phyloP scores from a whole-genome alignment of 805 yeast genomes.

The Ogataea degrootiae region DNA sequence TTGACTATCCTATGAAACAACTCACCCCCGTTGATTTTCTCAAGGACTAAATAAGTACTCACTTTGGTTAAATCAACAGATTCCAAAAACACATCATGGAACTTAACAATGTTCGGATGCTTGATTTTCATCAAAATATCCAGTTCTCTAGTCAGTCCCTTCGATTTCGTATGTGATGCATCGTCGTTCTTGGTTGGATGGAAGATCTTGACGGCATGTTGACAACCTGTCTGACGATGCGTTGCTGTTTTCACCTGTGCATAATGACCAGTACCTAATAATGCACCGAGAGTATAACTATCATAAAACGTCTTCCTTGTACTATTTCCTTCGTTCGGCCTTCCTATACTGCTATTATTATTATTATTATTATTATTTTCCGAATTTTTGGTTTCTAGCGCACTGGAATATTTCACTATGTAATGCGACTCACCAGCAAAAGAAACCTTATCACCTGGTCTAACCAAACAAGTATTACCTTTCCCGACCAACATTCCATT shows the following conservation, averaged over 20 bases:
- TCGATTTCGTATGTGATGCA: conserved; percentile 22
- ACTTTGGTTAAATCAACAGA: conserved; percentile 42
- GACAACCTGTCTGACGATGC: conserved; percentile 50
- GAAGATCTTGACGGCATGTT: conserved; percentile 72
- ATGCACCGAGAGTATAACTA: conserved; percentile 50
- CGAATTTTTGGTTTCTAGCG: not conserved
- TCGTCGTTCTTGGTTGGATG: conserved; percentile 33
- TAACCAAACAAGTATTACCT: conserved; percentile 43
- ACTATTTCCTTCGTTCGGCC: too few species aligned
- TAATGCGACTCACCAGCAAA: conserved; percentile 38
- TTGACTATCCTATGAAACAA: conserved; percentile 65
- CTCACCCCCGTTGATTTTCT: conserved; percentile 72
- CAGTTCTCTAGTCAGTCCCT: conserved; percentile 56
- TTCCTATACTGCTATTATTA: not conserved
- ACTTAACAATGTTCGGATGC: conserved; percentile 67
- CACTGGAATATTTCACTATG: conserved; percentile 23
- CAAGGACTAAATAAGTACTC: conserved; percentile 61
- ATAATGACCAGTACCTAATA: conserved; percentile 73
- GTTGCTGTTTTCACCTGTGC: conserved; percentile 75
- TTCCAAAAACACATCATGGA: conserved; percentile 51
- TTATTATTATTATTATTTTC: not conserved
- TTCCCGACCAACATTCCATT: conserved; percentile 52
- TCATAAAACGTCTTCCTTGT: conserved; percentile 46
- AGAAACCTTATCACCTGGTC: conserved; percentile 59
- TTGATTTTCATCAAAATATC: conserved; percentile 57